Evolutionary conservation across 139 green algal genomes (phyloP).

Genomic region (Asterochloris sp.): DNA sequence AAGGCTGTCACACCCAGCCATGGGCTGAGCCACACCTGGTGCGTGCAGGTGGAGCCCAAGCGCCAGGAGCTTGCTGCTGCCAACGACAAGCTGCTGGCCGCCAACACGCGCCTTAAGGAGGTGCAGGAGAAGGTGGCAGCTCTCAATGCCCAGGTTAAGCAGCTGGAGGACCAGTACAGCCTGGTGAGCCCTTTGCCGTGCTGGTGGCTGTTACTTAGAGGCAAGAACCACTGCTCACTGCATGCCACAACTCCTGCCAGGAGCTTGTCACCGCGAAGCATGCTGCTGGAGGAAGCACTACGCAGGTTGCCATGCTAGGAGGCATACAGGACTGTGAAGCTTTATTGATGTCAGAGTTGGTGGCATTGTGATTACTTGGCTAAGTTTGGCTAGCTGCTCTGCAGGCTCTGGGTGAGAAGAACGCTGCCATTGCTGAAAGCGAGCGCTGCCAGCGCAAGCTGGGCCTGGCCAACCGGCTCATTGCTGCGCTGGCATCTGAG

Average conservation of each 20-base stretch:
- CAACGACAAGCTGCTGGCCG: slow-evolving; percentile 77
- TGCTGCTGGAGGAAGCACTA: no score
- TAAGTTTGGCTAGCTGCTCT: not conserved
- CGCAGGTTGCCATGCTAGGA: no score
- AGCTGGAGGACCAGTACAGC: slow-evolving; percentile 76
- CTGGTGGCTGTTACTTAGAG: not conserved
- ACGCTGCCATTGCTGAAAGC: slow-evolving; percentile 69
- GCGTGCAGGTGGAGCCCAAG: slow-evolving; percentile 68
- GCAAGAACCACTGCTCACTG: no score
- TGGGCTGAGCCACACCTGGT: not conserved
- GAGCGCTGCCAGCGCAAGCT: slow-evolving; percentile 80
- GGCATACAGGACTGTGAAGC: no score
- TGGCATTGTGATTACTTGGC: not conserved
- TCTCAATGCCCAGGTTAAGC: slow-evolving; percentile 71
- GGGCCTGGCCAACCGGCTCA: slow-evolving; percentile 80
- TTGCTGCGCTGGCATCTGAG: slow-evolving; percentile 74
- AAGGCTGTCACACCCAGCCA: no score
- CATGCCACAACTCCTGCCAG: no score
- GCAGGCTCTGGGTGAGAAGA: slow-evolving; percentile 73
- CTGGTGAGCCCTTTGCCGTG: slow-evolving; percentile 13
- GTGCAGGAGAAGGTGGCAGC: slow-evolving; percentile 70
- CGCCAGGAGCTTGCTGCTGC: slow-evolving; percentile 76
- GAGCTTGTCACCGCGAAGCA: no score
- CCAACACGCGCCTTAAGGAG: slow-evolving; percentile 55
- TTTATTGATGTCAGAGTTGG: no score